Conservation (phyloP, 2,329 filamentous ascomycete genomes). For the Incumbomyces lentus region DNA sequence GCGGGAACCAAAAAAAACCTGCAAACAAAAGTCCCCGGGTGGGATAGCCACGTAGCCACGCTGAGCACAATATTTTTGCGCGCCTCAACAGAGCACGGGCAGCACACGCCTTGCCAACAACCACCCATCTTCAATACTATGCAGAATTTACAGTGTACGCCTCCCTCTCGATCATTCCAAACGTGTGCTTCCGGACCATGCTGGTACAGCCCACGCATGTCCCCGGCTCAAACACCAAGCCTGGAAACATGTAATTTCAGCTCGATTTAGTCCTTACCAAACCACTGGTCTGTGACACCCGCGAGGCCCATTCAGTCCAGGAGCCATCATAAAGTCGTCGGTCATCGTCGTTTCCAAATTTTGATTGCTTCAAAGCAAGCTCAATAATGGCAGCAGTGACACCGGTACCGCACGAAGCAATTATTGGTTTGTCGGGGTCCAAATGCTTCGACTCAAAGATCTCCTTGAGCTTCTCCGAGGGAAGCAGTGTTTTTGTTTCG, state of each 20-base stretch:
- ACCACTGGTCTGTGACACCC: conserved; percentile 35
- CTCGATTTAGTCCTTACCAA: conserved; percentile 27
- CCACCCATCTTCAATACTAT: too few relatives aligned
- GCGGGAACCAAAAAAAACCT: too few relatives aligned
- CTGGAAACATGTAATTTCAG: not conserved
- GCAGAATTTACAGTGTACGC: too few relatives aligned
- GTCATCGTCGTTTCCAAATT: conserved; percentile 55
- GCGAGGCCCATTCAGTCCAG: conserved; percentile 63
- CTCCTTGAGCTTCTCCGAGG: conserved; percentile 59
- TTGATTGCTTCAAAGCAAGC: conserved; percentile 69
- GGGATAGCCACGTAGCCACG: too few relatives aligned
- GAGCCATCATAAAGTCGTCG: conserved; percentile 87
- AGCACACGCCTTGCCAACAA: too few relatives aligned
- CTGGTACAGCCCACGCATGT: not conserved
- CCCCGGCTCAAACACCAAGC: not conserved
- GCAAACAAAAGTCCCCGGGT: too few relatives aligned
- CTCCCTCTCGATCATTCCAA: too few relatives aligned
- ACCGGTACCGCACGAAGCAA: conserved; percentile 83
- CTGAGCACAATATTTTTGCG: too few relatives aligned
- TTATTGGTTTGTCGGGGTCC: conserved; percentile 67
- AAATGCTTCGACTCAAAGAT: conserved; percentile 73
- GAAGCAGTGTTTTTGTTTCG: conserved; percentile 67
- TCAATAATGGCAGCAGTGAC: conserved; percentile 90
- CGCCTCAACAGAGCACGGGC: too few relatives aligned
- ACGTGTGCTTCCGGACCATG: too few relatives aligned